These are phyloP conservation scores for Phytopythium cucurbitacearum DNA, from an alignment of 352 stramenopile genomes.

Conservation along the genomic window DNA sequence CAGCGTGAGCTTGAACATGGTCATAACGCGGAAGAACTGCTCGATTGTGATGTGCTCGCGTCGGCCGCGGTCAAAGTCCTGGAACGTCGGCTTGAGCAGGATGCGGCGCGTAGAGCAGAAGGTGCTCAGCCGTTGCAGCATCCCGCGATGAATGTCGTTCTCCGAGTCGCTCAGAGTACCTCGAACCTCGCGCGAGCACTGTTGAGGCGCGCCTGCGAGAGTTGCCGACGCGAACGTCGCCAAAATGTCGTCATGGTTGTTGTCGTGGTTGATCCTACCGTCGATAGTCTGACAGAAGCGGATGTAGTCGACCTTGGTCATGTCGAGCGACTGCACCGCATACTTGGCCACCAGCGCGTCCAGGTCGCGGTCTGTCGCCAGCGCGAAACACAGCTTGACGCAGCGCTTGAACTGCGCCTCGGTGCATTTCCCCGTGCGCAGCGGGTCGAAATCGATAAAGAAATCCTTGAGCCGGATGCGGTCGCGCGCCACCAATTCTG, in stretches of 20 bases:
- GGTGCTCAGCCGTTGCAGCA: conserved; percentile 62
- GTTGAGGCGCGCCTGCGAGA: conserved; percentile 3
- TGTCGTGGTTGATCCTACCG: conserved; percentile 37
- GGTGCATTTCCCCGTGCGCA: conserved; percentile 71
- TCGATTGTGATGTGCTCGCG: conserved; percentile 77
- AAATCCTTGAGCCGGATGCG: conserved; percentile 84
- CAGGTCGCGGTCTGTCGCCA: conserved; percentile 58
- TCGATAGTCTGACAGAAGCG: conserved; percentile 68
- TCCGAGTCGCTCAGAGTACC: conserved; percentile 51
- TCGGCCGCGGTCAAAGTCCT: conserved; percentile 75
- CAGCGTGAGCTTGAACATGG: conserved; percentile 70
- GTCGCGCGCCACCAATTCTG: conserved; percentile 55
- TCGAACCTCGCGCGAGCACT: conserved; percentile 62
- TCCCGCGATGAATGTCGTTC: conserved; percentile 25
- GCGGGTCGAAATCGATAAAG: conserved; percentile 78
- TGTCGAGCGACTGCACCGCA: conserved; percentile 28
- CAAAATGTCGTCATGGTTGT: conserved; percentile 42
- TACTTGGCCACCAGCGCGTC: conserved; percentile 63
- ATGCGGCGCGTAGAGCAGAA: conserved; percentile 59
- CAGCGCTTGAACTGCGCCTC: conserved; percentile 77
- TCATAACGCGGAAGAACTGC: conserved; percentile 80
- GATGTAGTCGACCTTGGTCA: conserved; percentile 72
- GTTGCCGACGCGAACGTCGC: conserved; percentile 10
- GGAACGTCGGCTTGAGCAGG: conserved; percentile 75
- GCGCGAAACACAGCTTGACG: conserved; percentile 71